phyloP scores from a whole-genome alignment of 2,329 filamentous ascomycete genomes.

The Tolypocladium amazonense region DNA sequence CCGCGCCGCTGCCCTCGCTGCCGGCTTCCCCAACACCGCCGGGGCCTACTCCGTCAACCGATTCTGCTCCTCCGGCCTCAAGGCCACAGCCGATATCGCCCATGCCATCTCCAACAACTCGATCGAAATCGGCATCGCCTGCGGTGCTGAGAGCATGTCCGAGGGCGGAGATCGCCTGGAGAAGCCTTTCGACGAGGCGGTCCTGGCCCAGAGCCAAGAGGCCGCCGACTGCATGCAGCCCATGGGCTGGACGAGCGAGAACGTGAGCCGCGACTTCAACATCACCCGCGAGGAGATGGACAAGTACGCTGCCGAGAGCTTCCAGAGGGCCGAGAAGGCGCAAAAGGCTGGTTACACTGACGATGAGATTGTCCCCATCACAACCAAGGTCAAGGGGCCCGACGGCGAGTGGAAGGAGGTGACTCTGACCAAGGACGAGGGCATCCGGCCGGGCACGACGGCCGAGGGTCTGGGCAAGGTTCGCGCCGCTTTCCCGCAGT shows the following conservation, averaged over 20 bases:
- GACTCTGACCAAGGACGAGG: conserved; percentile 77
- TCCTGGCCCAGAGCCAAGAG: conserved; percentile 63
- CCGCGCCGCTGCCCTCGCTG: conserved; percentile 78
- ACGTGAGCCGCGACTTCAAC: conserved; percentile 84
- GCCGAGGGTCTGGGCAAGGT: conserved; percentile 75
- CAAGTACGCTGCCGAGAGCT: conserved; percentile 76
- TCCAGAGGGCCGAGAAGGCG: conserved; percentile 74
- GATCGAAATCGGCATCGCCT: conserved; percentile 79
- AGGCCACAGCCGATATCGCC: conserved; percentile 90
- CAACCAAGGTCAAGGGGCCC: conserved; percentile 69
- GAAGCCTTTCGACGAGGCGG: conserved; percentile 65
- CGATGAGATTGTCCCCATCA: conserved; percentile 89
- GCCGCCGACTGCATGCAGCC: conserved; percentile 79
- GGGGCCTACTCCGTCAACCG: conserved; percentile 77
- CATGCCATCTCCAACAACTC: conserved; percentile 70
- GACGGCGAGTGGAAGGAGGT: conserved; percentile 72
- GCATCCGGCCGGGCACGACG: conserved; percentile 83
- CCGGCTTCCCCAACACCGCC: conserved; percentile 87
- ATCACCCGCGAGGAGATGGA: conserved; percentile 76
- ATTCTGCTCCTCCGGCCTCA: conserved; percentile 95
- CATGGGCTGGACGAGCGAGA: conserved; percentile 98
- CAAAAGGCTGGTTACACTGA: conserved; percentile 88
- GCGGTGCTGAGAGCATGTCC: conserved; percentile 87
- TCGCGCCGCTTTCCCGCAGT: conserved; percentile 80
- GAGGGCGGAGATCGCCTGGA: conserved; percentile 58